Percentiles rank a stretch among this genome's conserved stretches.
These are phyloP conservation scores for Rutstroemia sp. DNA, from an alignment of 2,329 filamentous ascomycete genomes.

Conservation along the genomic window DNA sequence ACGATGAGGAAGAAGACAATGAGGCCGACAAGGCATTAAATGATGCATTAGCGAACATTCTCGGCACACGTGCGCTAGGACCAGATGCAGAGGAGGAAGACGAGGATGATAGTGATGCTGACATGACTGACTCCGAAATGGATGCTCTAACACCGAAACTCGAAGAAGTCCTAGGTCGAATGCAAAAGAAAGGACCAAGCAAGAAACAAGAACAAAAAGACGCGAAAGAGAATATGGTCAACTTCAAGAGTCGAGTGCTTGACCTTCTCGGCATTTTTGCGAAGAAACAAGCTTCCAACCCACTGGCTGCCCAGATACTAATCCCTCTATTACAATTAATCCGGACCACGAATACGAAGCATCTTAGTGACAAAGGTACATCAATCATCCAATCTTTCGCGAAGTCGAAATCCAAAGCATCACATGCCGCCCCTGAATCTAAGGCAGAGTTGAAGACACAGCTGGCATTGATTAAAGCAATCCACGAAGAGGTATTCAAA, in stretches of 20 bases:
- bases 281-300: slow-evolving; percentile 65
- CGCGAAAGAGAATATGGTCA: slow-evolving; percentile 80
- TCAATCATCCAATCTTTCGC: slow-evolving; percentile 67
- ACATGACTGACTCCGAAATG: slow-evolving; percentile 97
- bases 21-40: slow-evolving; percentile 45
- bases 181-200: slow-evolving; percentile 52
- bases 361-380: slow-evolving; percentile 65
- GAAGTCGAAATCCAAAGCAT: slow-evolving; percentile 52
- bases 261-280: slow-evolving; percentile 83
- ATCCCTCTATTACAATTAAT: slow-evolving; percentile 71
- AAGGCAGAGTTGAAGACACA: slow-evolving; percentile 35
- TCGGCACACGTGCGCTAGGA: slow-evolving; percentile 62
- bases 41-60: slow-evolving; percentile 67
- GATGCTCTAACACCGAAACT: slow-evolving; percentile 78
- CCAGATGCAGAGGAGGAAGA: slow-evolving; percentile 46
- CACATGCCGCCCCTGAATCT: slow-evolving; percentile 37
- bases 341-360: slow-evolving; percentile 68
- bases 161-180: slow-evolving; percentile 73
- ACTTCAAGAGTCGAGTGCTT: slow-evolving; percentile 90
- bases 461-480: slow-evolving; percentile 47
- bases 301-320: slow-evolving; percentile 61
- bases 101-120: slow-evolving; percentile 56
- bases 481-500: slow-evolving; percentile 61
- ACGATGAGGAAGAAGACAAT: slow-evolving; percentile 31
- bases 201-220: slow-evolving; percentile 82